Conservation (phyloP, 2,329 filamentous ascomycete species). For the Sordariomycetes sp. region DNA sequence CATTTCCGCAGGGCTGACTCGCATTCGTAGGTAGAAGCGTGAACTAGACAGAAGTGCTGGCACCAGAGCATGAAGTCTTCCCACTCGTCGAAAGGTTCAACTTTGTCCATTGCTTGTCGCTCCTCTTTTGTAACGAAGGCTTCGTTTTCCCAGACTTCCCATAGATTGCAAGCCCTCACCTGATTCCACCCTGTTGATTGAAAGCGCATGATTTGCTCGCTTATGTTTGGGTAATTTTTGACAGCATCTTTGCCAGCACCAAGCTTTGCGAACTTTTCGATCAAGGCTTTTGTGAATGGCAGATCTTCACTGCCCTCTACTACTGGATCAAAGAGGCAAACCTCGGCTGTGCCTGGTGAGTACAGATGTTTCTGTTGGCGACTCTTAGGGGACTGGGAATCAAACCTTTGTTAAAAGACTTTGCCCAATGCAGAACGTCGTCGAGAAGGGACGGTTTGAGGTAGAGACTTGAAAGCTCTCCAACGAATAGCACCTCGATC, state of each 20-base stretch:
- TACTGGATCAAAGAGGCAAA: conserved; percentile 81
- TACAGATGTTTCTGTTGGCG: conserved; percentile 1
- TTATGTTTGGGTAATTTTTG: conserved; percentile 55
- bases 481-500: conserved; percentile 66
- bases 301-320: conserved; percentile 69
- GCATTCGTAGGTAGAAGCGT: conserved; percentile 31
- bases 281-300: conserved; percentile 82
- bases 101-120: conserved; percentile 51
- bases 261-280: conserved; percentile 73
- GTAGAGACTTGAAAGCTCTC: conserved; percentile 86
- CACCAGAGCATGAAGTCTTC: conserved; percentile 85
- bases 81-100: conserved; percentile 92
- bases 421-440: conserved; percentile 70
- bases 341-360: conserved; percentile 49
- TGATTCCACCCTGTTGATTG: conserved; percentile 55
- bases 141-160: conserved; percentile 71
- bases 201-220: conserved; percentile 64
- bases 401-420: conserved; percentile 57
- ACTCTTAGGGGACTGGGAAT: conserved; percentile 11
- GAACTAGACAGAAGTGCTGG: conserved; percentile 74
- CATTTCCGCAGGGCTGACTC: neutral
- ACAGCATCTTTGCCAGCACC: conserved; percentile 71
- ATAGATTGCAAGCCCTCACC: conserved; percentile 59
- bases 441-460: conserved; percentile 71
- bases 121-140: conserved; percentile 53